Base-by-base conservation (phyloP, 768 basidiomycete species). In the Pulveroboletus sp. region DNA sequence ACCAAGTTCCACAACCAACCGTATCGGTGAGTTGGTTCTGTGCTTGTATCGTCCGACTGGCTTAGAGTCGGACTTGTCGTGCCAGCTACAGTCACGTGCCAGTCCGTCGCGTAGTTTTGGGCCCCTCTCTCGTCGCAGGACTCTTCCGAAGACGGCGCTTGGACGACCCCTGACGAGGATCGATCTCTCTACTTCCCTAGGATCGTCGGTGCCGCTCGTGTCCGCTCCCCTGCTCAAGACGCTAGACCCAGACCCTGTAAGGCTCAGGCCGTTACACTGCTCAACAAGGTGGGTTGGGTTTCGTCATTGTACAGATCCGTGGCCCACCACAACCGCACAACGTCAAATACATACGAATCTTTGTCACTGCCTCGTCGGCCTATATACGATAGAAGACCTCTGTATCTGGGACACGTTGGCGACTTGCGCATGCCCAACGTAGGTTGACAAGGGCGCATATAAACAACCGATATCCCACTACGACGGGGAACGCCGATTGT, bases 321-420 rank as follows among this genome's bases (percentile, higher is more conserved):
- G 26, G 46, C 39, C 41, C 32, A 49, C 24, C 4, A 24, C 31
- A 9, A 19, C 39, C 16, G 10, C 20, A 5, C 61, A 96, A 94
- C 58, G 86, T 99, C 55, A 99, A 99, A 72, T 86, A 91, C 86
- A 81, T 99, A 43, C 96, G 96, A 31, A 74, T 96, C 11, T 99
- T 99, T 65, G 91, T 92, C 44, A 98, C 93, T 2, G 87, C 93
- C 8, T 98, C 43, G 93, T 98, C 32, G 96, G 96, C 20, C 69
- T 96, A 2, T 98, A 99, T 70, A 98, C 96, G 0, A 81, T 97
- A 48, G 94, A 98, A 68, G 96, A 99, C 61, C 80, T 99, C 9
- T 99, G 95, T n/a, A n/a, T n/a, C n/a, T n/a, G 95, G 86, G 94
- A 37, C 97, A 97, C 68, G 94, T 97, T 66, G 95, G 95, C 8